phyloP scores from a whole-genome alignment of 495 filamentous ascomycete genomes.

The Penicillium canariense region DNA sequence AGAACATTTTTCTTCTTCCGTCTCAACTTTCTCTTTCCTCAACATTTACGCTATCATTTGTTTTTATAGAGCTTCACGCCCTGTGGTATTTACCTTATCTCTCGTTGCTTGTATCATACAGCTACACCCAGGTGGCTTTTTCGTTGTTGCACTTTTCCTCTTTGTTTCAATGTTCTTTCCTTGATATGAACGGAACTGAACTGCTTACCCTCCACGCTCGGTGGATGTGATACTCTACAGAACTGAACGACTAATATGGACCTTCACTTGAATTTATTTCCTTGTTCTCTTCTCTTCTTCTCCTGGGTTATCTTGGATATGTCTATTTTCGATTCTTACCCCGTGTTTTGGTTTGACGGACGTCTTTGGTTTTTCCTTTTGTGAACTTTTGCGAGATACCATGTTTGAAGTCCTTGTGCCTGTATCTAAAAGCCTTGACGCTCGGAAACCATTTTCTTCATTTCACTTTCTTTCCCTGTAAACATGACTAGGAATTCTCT shows the following conservation, averaged over 20 bases:
- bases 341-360: constrained; percentile 8
- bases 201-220: constrained; percentile 10
- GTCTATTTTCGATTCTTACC: too few species aligned
- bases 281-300: constrained; percentile 4
- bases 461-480: not conserved
- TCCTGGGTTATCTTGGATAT: not conserved
- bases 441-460: constrained; percentile 11
- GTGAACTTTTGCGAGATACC: constrained; percentile 29
- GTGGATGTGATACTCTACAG: constrained; percentile 9
- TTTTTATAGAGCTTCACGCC: constrained; percentile 15
- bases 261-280: too few species aligned
- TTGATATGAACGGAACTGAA: not conserved
- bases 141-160: not conserved
- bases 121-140: constrained; percentile 22
- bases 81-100: not conserved
- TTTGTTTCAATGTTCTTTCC: constrained; percentile 7
- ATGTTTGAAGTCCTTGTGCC: constrained; percentile 23
- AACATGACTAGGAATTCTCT: too few species aligned
- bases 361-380: constrained; percentile 13
- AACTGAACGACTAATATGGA: constrained; percentile 24
- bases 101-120: constrained; percentile 7
- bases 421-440: constrained; percentile 19
- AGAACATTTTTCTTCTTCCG: constrained; percentile 10
- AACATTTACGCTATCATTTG: not conserved
- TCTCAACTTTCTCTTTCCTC: not conserved